A percentile compares a stretch with the other conserved stretches of the same genome.
These are phyloP conservation scores for Colletotrichum sp. DNA, from an alignment of 2,329 filamentous ascomycete species.

Conservation along the genomic window DNA sequence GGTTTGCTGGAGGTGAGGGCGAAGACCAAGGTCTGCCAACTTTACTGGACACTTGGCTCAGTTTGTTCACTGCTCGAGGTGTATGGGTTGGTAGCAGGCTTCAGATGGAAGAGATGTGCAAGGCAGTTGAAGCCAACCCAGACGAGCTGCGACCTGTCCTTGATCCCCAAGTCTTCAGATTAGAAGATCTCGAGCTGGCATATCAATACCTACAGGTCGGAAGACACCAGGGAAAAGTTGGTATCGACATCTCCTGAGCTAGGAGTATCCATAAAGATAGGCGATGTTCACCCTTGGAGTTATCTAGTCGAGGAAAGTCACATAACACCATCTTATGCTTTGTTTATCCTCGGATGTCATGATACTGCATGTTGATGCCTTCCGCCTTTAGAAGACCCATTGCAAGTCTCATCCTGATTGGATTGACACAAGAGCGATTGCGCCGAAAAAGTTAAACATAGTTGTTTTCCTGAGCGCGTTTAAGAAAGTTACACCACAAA, in stretches of 20 bases:
- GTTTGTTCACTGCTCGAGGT: conserved; percentile 47
- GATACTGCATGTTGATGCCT: neutral
- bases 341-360: neutral
- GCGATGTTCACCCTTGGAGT: neutral
- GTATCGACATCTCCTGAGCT: conserved; percentile 43
- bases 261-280: neutral
- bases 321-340: neutral
- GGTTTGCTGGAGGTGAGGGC: conserved; percentile 33
- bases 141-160: conserved; percentile 44
- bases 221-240: conserved; percentile 44
- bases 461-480: neutral
- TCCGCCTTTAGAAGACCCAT: neutral
- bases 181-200: conserved; percentile 49
- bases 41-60: conserved; percentile 33
- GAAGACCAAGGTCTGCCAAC: conserved; percentile 25
- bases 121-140: conserved; percentile 50
- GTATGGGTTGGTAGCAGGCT: conserved; percentile 48
- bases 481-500: neutral
- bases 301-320: neutral
- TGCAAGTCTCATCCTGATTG: neutral
- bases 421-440: neutral
- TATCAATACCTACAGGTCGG: conserved; percentile 39
- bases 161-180: conserved; percentile 46
- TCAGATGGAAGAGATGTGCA: conserved; percentile 53
- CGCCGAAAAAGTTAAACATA: neutral